phyloP scores from a whole-genome alignment of 179 eudicot genomes.

The Beta lomatogona region DNA sequence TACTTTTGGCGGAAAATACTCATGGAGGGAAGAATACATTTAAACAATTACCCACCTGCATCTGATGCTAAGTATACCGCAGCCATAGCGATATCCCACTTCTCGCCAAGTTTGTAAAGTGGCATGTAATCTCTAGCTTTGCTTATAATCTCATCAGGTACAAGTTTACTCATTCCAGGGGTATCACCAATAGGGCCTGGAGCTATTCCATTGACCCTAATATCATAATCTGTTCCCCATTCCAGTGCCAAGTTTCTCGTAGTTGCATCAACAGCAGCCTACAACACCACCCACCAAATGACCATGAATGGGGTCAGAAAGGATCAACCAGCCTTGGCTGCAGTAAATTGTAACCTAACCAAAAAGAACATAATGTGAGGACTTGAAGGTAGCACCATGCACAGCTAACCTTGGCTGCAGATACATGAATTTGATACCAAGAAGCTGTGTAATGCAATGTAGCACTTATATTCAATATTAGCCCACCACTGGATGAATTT shows the following conservation, averaged over 20 bases:
- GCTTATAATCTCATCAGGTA: conserved; percentile 61
- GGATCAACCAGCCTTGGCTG: not conserved
- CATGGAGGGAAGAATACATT: not conserved
- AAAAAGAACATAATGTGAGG: not conserved
- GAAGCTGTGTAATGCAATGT: conserved; percentile 96
- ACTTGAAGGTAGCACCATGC: not conserved
- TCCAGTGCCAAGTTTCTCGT: conserved; percentile 94
- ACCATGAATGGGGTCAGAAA: not conserved
- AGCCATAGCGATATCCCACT: conserved; percentile 99
- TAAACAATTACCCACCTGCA: conserved; percentile 61
- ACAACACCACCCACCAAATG: conserved; percentile 18
- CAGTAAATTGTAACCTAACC: not conserved
- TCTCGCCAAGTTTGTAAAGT: conserved; percentile 83
- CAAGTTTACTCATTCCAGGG: conserved; percentile 90
- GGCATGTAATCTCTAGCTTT: conserved; percentile 65
- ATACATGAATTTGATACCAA: conserved; percentile 97
- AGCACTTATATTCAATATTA: conserved; percentile 89
- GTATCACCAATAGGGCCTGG: conserved; percentile 97
- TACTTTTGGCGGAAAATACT: too few relatives aligned
- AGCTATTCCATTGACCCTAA: conserved; percentile 93
- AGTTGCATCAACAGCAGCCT: conserved; percentile 97
- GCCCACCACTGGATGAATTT: conserved; percentile 67
- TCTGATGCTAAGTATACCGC: conserved; percentile 86
- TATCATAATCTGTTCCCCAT: conserved; percentile 98
- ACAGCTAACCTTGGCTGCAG: conserved; percentile 91